Evolutionary conservation across 2,329 filamentous ascomycete species (phyloP).

Genomic region (Mollisiaceae sp.): DNA sequence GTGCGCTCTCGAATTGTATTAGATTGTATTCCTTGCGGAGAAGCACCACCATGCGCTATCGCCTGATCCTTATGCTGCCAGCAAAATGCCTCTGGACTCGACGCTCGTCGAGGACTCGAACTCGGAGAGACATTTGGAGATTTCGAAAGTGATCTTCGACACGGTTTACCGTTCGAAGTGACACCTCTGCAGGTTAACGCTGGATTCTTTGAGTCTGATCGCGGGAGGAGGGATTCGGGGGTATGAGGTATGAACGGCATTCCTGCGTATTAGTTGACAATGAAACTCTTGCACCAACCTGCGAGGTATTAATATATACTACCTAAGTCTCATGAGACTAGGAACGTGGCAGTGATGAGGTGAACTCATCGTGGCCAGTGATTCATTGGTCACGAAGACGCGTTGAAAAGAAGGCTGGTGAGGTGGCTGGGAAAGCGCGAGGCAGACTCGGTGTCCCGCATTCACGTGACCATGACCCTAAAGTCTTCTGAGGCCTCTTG

Average conservation of each 20-base stretch:
- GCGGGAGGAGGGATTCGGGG: constrained; percentile 78
- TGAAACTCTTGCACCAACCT: constrained; percentile 30
- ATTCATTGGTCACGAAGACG: constrained; percentile 17
- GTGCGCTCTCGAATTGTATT: constrained; percentile 66
- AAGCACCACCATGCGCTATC: constrained; percentile 50
- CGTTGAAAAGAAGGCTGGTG: constrained; percentile 7
- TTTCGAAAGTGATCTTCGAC: constrained; percentile 71
- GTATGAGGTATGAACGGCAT: constrained; percentile 75
- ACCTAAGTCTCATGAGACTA: constrained; percentile 2
- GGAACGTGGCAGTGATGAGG: constrained; percentile 27
- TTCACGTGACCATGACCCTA: not conserved
- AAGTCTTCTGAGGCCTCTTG: no score
- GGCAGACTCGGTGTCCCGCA: not conserved
- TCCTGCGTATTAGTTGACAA: constrained; percentile 25
- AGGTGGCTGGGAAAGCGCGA: constrained; percentile 5
- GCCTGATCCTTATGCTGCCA: constrained; percentile 93
- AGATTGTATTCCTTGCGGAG: constrained; percentile 44
- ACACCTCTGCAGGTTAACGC: constrained; percentile 86
- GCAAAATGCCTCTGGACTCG: constrained; percentile 64
- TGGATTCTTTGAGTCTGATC: constrained; percentile 85
- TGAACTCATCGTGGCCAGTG: constrained; percentile 27
- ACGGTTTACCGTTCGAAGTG: constrained; percentile 81
- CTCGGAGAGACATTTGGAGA: constrained; percentile 37
- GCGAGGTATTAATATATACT: constrained; percentile 16
- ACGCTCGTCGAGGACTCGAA: constrained; percentile 34